Evolutionary conservation across 2,329 filamentous ascomycete genomes (phyloP).

Genomic region (Chaetomium strumarium): DNA sequence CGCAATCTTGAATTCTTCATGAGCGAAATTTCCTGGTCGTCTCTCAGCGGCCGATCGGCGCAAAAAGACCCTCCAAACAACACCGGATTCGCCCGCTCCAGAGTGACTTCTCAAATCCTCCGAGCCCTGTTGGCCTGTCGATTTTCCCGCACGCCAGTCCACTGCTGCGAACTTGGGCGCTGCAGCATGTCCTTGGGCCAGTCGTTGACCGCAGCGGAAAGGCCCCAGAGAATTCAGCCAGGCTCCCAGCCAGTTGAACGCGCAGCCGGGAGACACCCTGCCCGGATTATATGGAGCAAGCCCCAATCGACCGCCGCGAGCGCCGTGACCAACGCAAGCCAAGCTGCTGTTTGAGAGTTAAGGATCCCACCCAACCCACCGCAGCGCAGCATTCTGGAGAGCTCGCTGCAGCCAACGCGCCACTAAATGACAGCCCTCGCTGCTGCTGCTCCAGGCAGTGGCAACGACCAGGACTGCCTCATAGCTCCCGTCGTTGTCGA

Average conservation of each 20-base stretch:
- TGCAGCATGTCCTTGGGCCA: slow-evolving; percentile 2
- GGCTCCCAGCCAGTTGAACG: slow-evolving; percentile 6
- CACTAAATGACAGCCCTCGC: slow-evolving; percentile 24
- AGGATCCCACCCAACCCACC: neutral
- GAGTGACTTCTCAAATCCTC: neutral
- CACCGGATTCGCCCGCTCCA: neutral
- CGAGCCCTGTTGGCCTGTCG: neutral
- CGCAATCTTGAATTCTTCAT: too few species aligned
- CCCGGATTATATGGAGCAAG: slow-evolving; percentile 4
- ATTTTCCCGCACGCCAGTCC: neutral
- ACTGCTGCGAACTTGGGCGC: neutral
- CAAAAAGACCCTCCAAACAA: neutral
- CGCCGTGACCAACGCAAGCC: neutral
- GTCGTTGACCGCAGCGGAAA: neutral
- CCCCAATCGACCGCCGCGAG: neutral
- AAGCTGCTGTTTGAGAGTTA: neutral
- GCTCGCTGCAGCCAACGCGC: slow-evolving; percentile 4
- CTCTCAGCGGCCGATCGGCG: neutral
- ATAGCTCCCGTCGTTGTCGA: slow-evolving; percentile 4
- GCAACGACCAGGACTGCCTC: slow-evolving; percentile 9
- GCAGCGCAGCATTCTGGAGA: neutral
- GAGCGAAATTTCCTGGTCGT: too few species aligned
- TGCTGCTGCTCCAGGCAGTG: slow-evolving; percentile 24
- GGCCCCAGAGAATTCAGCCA: neutral
- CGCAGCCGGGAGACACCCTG: slow-evolving; percentile 5